phyloP scores from a whole-genome alignment of 2,329 filamentous ascomycete genomes.

The Seiridium cupressi region DNA sequence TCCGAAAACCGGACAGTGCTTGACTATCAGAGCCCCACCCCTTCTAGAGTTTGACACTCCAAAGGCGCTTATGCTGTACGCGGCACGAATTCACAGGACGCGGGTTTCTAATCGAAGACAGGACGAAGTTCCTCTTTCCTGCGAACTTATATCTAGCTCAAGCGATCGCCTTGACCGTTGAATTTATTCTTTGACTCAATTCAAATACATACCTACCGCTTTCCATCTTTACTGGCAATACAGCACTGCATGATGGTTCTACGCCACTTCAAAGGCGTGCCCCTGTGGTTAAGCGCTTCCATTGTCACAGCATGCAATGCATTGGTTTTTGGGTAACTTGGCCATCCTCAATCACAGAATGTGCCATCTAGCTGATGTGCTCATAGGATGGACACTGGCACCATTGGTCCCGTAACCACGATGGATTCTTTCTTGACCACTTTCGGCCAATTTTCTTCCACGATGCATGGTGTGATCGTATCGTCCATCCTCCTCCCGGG shows the following conservation, averaged over 20 bases:
- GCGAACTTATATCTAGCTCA: no score
- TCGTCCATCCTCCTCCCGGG: slow-evolving; percentile 60
- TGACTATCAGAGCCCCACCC: background rate
- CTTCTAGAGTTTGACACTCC: no score
- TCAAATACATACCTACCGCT: no score
- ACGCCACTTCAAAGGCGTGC: background rate
- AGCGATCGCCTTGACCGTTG: no score
- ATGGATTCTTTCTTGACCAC: slow-evolving; percentile 51
- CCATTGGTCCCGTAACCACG: slow-evolving; percentile 57
- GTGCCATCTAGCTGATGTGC: background rate
- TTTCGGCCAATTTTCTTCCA: slow-evolving; percentile 52
- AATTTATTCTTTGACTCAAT: no score
- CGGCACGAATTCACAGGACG: no score
- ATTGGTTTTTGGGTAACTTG: slow-evolving; percentile 2
- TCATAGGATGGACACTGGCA: slow-evolving; percentile 38
- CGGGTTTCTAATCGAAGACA: no score
- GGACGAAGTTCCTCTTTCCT: no score
- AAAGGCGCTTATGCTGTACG: no score
- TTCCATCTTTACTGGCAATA: background rate
- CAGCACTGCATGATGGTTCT: background rate
- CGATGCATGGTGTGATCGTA: slow-evolving; percentile 57
- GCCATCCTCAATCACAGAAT: background rate
- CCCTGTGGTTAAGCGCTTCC: slow-evolving; percentile 6
- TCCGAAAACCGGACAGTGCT: background rate
- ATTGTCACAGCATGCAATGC: slow-evolving; percentile 1